Conservation (phyloP, 75 land plant species). For the Pinus tabuliformis region DNA sequence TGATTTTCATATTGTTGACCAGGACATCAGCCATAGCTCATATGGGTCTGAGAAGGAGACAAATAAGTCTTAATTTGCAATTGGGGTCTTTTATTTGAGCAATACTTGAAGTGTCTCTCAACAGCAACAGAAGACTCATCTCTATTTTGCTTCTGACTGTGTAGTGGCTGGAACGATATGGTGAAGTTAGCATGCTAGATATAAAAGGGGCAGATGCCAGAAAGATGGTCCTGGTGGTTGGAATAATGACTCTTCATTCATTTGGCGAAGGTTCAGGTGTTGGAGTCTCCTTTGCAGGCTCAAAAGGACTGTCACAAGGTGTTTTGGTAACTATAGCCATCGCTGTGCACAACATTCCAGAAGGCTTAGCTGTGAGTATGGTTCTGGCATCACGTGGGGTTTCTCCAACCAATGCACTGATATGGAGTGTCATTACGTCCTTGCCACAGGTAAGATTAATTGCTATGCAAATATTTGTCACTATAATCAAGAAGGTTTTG, state of each 20-base stretch:
- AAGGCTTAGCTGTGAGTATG: slow-evolving; percentile 98
- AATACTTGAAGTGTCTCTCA: neutral
- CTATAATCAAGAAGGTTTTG: neutral
- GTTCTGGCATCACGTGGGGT: slow-evolving; percentile 87
- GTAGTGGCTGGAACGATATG: slow-evolving; percentile 82
- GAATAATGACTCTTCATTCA: slow-evolving; percentile 98
- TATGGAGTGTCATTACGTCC: slow-evolving; percentile 98
- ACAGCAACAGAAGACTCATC: neutral
- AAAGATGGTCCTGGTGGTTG: slow-evolving; percentile 84
- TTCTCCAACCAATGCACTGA: slow-evolving; percentile 82
- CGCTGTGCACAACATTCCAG: slow-evolving; percentile 97
- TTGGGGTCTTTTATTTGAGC: neutral
- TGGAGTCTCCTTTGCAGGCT: slow-evolving; percentile 97
- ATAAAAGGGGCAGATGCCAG: slow-evolving; percentile 95
- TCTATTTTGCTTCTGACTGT: neutral
- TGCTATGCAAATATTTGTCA: neutral
- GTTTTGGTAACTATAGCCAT: slow-evolving; percentile 91
- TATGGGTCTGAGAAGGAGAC: neutral
- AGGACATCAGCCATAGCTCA: neutral
- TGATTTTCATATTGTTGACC: neutral
- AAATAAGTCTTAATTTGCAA: neutral
- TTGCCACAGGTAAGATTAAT: slow-evolving; percentile 74
- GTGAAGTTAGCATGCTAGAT: slow-evolving; percentile 97
- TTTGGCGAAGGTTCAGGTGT: slow-evolving; percentile 99
- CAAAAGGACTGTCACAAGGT: slow-evolving; percentile 91